Percentiles rank a stretch among this genome's conserved stretches.
phyloP scores from a whole-genome alignment of 2,329 filamentous ascomycete genomes.

The Pyrenophora seminiperda region DNA sequence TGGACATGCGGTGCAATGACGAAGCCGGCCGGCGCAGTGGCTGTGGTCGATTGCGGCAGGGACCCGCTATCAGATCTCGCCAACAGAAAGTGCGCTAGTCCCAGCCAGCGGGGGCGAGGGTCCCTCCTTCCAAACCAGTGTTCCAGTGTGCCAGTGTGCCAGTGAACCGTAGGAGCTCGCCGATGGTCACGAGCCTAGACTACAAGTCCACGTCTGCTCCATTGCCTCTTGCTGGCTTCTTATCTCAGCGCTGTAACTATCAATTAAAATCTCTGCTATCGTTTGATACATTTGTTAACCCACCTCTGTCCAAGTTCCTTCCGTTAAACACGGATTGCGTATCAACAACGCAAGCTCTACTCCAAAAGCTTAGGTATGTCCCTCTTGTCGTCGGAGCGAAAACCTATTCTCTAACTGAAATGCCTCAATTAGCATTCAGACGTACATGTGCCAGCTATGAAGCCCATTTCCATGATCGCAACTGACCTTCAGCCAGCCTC shows the following conservation, averaged over 20 bases:
- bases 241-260: slow-evolving; percentile 26
- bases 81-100: slow-evolving; percentile 25
- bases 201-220: slow-evolving; percentile 21
- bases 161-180: slow-evolving; percentile 34
- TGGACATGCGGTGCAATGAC: slow-evolving; percentile 21
- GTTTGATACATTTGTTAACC: slow-evolving; percentile 14
- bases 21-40: slow-evolving; percentile 21
- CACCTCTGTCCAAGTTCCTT: slow-evolving; percentile 19
- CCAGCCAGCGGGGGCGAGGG: slow-evolving; percentile 25
- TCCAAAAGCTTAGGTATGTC: slow-evolving; percentile 3
- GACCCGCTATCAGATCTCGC: slow-evolving; percentile 18
- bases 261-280: slow-evolving; percentile 16
- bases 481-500: slow-evolving; percentile 10
- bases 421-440: not conserved
- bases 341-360: slow-evolving; percentile 3
- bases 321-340: slow-evolving; percentile 10
- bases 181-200: slow-evolving; percentile 44
- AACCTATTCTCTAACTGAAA: not conserved
- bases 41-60: slow-evolving; percentile 22
- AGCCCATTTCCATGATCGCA: not conserved
- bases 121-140: slow-evolving; percentile 27
- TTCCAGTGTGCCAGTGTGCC: too few species aligned
- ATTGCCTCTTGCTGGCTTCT: slow-evolving; percentile 23
- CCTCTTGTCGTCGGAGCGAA: not conserved
- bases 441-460: not conserved